These are phyloP conservation scores for Suillus brevipes DNA, from an alignment of 768 basidiomycete genomes.

Conservation along the genomic window DNA sequence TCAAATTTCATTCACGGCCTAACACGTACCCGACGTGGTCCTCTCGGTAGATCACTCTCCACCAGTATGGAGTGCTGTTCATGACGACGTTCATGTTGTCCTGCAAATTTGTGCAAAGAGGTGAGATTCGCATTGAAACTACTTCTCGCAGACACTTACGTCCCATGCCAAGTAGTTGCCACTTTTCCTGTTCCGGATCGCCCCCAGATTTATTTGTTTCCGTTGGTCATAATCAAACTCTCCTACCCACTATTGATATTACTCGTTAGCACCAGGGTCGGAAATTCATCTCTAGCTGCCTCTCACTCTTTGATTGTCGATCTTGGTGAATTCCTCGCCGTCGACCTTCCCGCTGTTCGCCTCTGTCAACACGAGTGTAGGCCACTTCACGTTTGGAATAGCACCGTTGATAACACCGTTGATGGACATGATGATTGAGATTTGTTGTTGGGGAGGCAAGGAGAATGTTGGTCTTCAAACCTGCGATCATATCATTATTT, in stretches of 20 bases:
- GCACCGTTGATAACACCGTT: not conserved
- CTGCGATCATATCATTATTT: not conserved
- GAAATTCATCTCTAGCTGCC: not conserved
- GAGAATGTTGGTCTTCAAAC: not conserved
- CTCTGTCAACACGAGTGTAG: not conserved
- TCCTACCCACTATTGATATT: not conserved
- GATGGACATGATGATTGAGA: not conserved
- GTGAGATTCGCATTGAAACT: not conserved
- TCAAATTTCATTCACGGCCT: not conserved
- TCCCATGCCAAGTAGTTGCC: not conserved
- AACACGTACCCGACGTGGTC: no score
- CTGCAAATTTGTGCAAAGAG: not conserved
- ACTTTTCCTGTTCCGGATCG: not conserved
- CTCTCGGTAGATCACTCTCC: not conserved
- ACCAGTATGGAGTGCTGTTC: not conserved
- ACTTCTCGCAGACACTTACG: not conserved
- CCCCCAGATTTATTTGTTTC: no score
- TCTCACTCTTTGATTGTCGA: not conserved
- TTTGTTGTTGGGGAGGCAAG: not conserved
- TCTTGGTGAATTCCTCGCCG: accelerated
- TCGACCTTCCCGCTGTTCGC: accelerated
- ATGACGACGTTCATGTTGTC: accelerated
- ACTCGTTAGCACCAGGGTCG: not conserved
- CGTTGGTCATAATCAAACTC: accelerated
- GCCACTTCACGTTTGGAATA: accelerated